Conservation (phyloP, 345 rosid genomes). For the Mallotus nudiflorus region DNA sequence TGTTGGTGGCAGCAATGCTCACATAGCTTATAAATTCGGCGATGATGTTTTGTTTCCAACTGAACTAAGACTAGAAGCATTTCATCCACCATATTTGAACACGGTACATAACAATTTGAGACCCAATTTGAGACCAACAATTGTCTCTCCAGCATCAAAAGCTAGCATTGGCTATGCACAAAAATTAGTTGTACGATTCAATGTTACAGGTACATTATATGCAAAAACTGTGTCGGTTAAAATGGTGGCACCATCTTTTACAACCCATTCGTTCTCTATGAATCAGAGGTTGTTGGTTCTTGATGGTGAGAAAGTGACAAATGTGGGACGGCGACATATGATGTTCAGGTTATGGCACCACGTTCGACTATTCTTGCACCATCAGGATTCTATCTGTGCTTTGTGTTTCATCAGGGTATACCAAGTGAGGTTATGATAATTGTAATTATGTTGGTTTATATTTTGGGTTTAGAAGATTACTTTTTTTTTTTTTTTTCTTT, state of each 20-base stretch:
- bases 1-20: conserved; percentile 86
- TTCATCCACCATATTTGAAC: conserved; percentile 61
- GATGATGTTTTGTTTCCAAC: conserved; percentile 63
- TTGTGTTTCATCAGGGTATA: conserved; percentile 59
- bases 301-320: conserved; percentile 34
- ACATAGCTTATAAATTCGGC: conserved; percentile 47
- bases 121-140: conserved; percentile 63
- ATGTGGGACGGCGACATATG: conserved; percentile 28
- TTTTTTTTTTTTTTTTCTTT: too few species aligned
- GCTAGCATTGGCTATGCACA: conserved; percentile 29
- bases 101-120: conserved; percentile 16
- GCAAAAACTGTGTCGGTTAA: conserved; percentile 45
- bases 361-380: conserved; percentile 54
- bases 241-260: conserved; percentile 67
- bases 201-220: conserved; percentile 12
- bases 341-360: conserved; percentile 50
- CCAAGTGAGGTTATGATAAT: conserved; percentile 55
- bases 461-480: too few species aligned
- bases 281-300: conserved; percentile 71
- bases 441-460: too few species aligned
- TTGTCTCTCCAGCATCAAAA: conserved; percentile 30
- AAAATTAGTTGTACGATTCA: conserved; percentile 35
- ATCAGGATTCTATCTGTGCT: conserved; percentile 66
- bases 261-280: conserved; percentile 79
- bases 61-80: conserved; percentile 72